These are phyloP conservation scores for Starmera quercuum DNA, from an alignment of 805 yeast genomes.

Conservation along the genomic window DNA sequence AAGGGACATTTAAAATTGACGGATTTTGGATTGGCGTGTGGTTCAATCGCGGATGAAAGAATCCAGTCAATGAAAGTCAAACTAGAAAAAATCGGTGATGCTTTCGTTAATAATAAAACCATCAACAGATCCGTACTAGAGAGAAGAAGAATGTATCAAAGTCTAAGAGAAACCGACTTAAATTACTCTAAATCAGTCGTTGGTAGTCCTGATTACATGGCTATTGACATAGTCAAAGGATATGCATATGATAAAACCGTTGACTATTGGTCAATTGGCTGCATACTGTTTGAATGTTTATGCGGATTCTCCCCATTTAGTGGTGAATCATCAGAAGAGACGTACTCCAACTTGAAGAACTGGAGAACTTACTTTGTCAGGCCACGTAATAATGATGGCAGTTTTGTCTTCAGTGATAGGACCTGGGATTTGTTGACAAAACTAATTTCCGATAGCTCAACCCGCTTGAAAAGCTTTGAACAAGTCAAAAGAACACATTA, in stretches of 20 bases:
- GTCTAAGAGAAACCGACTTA: conserved; percentile 64
- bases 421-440: conserved; percentile 86
- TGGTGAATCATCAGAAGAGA: conserved; percentile 89
- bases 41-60: conserved; percentile 86
- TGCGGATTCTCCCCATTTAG: conserved; percentile 98
- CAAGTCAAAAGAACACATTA: conserved; percentile 77
- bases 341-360: conserved; percentile 85
- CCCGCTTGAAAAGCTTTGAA: conserved; percentile 68
- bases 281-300: conserved; percentile 92
- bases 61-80: conserved; percentile 84
- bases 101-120: conserved; percentile 46
- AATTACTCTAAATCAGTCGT: conserved; percentile 93
- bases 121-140: conserved; percentile 68
- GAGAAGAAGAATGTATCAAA: conserved; percentile 79
- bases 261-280: conserved; percentile 98
- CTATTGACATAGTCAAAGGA: conserved; percentile 85
- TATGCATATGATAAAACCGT: conserved; percentile 90
- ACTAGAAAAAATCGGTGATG: conserved; percentile 64
- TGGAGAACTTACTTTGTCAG: conserved; percentile 87
- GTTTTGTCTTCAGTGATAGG: conserved; percentile 89
- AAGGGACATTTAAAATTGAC: conserved; percentile 90
- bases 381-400: conserved; percentile 87
- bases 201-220: conserved; percentile 99
- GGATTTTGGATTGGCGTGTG: conserved; percentile 96
- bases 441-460: conserved; percentile 71